Evolutionary conservation across 2,329 filamentous ascomycete genomes (phyloP).

Genomic region (Pyrenochaeta sp.): DNA sequence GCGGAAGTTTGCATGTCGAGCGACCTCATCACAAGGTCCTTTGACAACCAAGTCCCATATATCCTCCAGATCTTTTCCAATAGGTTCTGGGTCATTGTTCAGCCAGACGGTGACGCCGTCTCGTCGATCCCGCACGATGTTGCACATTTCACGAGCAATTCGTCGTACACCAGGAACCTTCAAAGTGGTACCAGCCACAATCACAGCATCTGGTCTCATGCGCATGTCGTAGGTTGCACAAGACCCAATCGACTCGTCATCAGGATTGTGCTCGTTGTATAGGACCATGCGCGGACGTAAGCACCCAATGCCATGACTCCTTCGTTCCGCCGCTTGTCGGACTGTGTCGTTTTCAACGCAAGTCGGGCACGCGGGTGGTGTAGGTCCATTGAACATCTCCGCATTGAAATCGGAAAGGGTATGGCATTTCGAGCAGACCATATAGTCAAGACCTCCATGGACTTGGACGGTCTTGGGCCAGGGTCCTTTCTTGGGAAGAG

Average conservation of each 20-base stretch:
- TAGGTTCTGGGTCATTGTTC: slow-evolving; percentile 85
- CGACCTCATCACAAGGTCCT: slow-evolving; percentile 88
- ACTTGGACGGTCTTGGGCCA: slow-evolving; percentile 95
- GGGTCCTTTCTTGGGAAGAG: slow-evolving; percentile 81
- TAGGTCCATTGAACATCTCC: slow-evolving; percentile 81
- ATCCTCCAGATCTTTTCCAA: slow-evolving; percentile 83
- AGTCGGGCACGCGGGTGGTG: slow-evolving; percentile 78
- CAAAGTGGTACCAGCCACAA: slow-evolving; percentile 93
- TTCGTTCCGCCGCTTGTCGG: slow-evolving; percentile 81
- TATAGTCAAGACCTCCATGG: slow-evolving; percentile 91
- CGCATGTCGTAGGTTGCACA: slow-evolving; percentile 87
- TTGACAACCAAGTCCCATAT: slow-evolving; percentile 92
- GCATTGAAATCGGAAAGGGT: slow-evolving; percentile 78
- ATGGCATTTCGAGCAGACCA: slow-evolving; percentile 95
- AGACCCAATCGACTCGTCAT: slow-evolving; percentile 93
- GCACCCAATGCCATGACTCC: slow-evolving; percentile 91
- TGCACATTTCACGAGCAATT: slow-evolving; percentile 89
- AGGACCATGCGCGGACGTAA: slow-evolving; percentile 92
- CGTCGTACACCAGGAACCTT: slow-evolving; percentile 93
- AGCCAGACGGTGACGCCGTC: slow-evolving; percentile 94
- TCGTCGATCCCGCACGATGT: slow-evolving; percentile 79
- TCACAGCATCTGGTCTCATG: slow-evolving; percentile 84
- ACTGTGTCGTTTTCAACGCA: slow-evolving; percentile 79
- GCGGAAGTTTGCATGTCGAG: slow-evolving; percentile 70
- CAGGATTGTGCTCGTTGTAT: slow-evolving; percentile 97